These are phyloP conservation scores for Aegilops tauschii DNA, from an alignment of 176 grass and related monocot species.

Conservation along the genomic window DNA sequence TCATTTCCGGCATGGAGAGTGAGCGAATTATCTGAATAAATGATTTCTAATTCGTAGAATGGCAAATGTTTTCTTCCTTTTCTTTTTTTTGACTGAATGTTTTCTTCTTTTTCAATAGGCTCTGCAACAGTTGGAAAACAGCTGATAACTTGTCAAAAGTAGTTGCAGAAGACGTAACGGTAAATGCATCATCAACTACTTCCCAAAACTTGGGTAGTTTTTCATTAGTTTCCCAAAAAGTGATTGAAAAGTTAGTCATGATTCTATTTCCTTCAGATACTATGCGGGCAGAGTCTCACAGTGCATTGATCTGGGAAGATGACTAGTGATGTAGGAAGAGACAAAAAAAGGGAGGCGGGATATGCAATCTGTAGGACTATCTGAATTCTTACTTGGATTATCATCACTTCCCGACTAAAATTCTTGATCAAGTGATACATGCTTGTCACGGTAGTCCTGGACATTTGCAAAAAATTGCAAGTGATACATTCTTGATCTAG, in stretches of 20 bases:
- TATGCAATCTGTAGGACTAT: neutral
- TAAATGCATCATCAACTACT: neutral
- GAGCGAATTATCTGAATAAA: constrained; percentile 17
- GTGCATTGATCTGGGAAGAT: neutral
- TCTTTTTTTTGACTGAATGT: neutral
- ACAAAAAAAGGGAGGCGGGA: neutral
- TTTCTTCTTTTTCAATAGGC: neutral
- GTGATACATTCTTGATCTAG: too few species aligned
- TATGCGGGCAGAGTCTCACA: neutral
- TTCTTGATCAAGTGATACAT: neutral
- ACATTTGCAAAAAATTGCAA: neutral
- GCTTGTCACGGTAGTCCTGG: neutral
- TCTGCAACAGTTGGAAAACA: constrained; percentile 20
- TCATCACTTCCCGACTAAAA: neutral
- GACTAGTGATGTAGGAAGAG: neutral
- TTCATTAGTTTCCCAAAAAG: neutral
- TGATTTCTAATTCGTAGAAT: too few species aligned
- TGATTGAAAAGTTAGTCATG: neutral
- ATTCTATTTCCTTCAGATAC: neutral
- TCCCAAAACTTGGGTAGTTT: neutral
- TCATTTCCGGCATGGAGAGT: constrained; percentile 30
- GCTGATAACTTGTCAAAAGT: constrained; percentile 30
- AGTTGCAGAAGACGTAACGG: neutral
- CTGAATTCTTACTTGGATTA: neutral
- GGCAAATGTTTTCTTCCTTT: neutral